Evolutionary conservation across 495 filamentous ascomycete genomes (phyloP).

Genomic region (Cenococcum geophilum): DNA sequence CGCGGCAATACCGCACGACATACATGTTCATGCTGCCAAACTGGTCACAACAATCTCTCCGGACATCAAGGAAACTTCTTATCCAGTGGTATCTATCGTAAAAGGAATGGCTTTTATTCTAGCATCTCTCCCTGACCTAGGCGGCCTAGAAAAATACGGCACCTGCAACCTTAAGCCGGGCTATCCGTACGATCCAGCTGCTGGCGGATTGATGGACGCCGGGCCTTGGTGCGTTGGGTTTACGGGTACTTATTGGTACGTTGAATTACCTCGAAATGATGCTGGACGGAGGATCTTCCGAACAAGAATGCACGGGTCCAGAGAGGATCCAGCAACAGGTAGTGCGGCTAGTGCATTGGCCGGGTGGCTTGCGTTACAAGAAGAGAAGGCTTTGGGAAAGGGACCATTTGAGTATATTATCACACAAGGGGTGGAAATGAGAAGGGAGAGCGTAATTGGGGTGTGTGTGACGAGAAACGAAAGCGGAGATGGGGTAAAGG

Average conservation of each 20-base stretch:
- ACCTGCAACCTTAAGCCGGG: conserved; percentile 11
- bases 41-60: conserved; percentile 23
- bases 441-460: conserved; percentile 56
- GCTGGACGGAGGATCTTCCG: conserved; percentile 33
- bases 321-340: conserved; percentile 71
- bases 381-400: conserved; percentile 26
- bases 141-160: conserved; percentile 39
- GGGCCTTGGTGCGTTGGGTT: conserved; percentile 54
- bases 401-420: conserved; percentile 45
- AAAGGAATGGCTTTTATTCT: conserved; percentile 63
- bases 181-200: not conserved
- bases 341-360: conserved; percentile 54
- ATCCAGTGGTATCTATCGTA: conserved; percentile 56
- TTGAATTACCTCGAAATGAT: conserved; percentile 32
- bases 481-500: conserved; percentile 27
- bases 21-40: conserved; percentile 51
- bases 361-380: conserved; percentile 49
- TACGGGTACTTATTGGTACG: conserved; percentile 51
- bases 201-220: conserved; percentile 10
- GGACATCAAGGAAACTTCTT: conserved; percentile 32
- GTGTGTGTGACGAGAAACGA: conserved; percentile 38
- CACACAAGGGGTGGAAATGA: conserved; percentile 76
- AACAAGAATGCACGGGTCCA: conserved; percentile 43
- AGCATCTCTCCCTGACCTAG: conserved; percentile 45
- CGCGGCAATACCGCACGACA: conserved; percentile 58